Base-by-base conservation (phyloP, 352 stramenopile species). In the Nothophytophthora sp. region DNA sequence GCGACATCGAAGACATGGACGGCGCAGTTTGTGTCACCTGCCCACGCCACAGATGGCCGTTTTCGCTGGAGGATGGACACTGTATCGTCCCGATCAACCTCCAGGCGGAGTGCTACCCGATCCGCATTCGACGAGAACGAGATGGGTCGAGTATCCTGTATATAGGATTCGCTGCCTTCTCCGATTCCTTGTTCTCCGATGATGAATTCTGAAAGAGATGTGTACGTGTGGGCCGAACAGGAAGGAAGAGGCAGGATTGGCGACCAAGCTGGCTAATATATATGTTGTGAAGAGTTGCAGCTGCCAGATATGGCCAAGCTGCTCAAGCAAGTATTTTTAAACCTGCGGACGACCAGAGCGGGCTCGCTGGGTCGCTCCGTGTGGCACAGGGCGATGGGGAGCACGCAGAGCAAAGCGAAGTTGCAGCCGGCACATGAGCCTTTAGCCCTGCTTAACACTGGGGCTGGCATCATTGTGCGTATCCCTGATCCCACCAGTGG, bases 191-290 rank as follows among this genome's bases (percentile, higher is more conserved):
- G 33, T 95, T 95, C 49, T 73, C 77, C 23, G 70, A 81, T 43
- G 78, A 91, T 30, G 74, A 90, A 27, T 95, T 95, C 69, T 95
- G n/a, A n/a, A n/a, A n/a, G n/a, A n/a, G n/a, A n/a, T n/a, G n/a
- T n/a, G n/a, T n/a, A n/a, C n/a, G n/a, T n/a, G n/a, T n/a, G n/a
- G n/a, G n/a, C n/a, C n/a, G n/a, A n/a, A n/a, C n/a, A n/a, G n/a
- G n/a, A n/a, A n/a, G n/a, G n/a, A n/a, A n/a, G n/a, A n/a, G n/a
- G n/a, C n/a, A n/a, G n/a, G n/a, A n/a, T n/a, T n/a, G n/a, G n/a
- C n/a, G n/a, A n/a, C n/a, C n/a, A n/a, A n/a, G n/a, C n/a, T n/a
- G n/a, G n/a, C n/a, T n/a, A n/a, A n/a, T n/a, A n/a, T n/a, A n/a
- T n/a, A n/a, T n/a, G n/a, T n/a, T n/a, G n/a, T n/a, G n/a, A n/a